Evolutionary conservation across 2,329 filamentous ascomycete genomes (phyloP).

Genomic region (Moelleriella libera): DNA sequence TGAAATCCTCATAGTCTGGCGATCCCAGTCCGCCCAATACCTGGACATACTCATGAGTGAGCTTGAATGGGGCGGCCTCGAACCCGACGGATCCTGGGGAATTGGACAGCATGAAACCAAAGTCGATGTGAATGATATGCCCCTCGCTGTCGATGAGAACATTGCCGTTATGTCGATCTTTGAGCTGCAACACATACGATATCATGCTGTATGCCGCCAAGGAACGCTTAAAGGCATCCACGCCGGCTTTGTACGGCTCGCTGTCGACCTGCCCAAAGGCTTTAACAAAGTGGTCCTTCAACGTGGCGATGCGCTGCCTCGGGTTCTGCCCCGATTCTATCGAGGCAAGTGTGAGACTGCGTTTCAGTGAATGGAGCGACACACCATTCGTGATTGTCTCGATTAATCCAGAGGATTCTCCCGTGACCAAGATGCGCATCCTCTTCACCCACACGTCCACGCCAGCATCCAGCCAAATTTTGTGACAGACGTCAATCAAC

Average conservation of each 20-base stretch:
- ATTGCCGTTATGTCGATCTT: slow-evolving; percentile 78
- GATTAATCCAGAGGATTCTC: slow-evolving; percentile 71
- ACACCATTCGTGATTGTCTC: slow-evolving; percentile 84
- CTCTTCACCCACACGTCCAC: slow-evolving; percentile 78
- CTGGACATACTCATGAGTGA: slow-evolving; percentile 76
- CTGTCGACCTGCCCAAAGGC: slow-evolving; percentile 60
- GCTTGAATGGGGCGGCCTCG: slow-evolving; percentile 75
- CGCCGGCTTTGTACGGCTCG: slow-evolving; percentile 54
- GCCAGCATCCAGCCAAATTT: slow-evolving; percentile 63
- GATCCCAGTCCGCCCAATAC: slow-evolving; percentile 62
- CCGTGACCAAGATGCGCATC: slow-evolving; percentile 77
- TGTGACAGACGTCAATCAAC: slow-evolving; percentile 66
- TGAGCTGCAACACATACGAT: slow-evolving; percentile 70
- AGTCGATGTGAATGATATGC: slow-evolving; percentile 80
- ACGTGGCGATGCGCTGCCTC: slow-evolving; percentile 60
- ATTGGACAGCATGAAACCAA: slow-evolving; percentile 82
- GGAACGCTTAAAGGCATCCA: slow-evolving; percentile 69
- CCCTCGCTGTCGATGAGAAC: slow-evolving; percentile 75
- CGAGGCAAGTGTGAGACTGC: slow-evolving; percentile 62
- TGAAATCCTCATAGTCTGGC: slow-evolving; percentile 60
- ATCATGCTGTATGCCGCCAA: slow-evolving; percentile 77
- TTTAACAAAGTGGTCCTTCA: slow-evolving; percentile 71
- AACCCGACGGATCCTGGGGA: slow-evolving; percentile 75
- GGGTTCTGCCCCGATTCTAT: slow-evolving; percentile 62
- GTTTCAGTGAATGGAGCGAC: slow-evolving; percentile 73